Conservation (phyloP, 2,329 filamentous ascomycete genomes). For the Boeremia lycopersici region DNA sequence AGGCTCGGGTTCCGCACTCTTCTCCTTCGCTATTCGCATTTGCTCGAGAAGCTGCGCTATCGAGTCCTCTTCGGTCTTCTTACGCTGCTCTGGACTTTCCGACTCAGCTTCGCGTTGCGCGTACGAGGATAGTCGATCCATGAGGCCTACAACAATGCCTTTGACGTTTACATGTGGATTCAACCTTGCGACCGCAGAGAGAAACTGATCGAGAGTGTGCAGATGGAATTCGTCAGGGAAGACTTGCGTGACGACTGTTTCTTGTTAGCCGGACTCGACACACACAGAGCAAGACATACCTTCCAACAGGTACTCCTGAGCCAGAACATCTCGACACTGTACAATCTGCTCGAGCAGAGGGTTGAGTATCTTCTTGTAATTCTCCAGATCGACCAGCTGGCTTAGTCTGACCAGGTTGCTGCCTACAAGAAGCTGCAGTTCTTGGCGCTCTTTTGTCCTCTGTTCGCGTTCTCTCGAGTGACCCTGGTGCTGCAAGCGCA, state of each 20-base stretch:
- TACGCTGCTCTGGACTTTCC: conserved; percentile 71
- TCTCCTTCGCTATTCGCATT: conserved; percentile 70
- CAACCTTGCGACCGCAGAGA: conserved; percentile 87
- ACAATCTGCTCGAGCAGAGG: conserved; percentile 96
- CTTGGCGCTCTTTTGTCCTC: conserved; percentile 90
- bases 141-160: conserved; percentile 94
- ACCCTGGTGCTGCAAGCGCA: conserved; percentile 94
- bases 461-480: conserved; percentile 94
- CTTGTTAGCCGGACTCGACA: conserved; percentile 29
- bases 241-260: conserved; percentile 88
- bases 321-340: conserved; percentile 94
- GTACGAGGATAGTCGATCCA: conserved; percentile 94
- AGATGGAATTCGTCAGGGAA: conserved; percentile 99
- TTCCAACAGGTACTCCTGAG: conserved; percentile 96
- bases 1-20: conserved; percentile 36
- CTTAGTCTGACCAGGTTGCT: conserved; percentile 95
- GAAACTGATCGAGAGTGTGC: conserved; percentile 92
- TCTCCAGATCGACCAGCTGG: conserved; percentile 91
- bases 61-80: conserved; percentile 83
- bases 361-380: conserved; percentile 90
- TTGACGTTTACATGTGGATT: conserved; percentile 98
- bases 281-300: conserved; percentile 46
- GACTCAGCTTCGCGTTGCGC: conserved; percentile 85
- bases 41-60: conserved; percentile 78
- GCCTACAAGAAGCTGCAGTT: conserved; percentile 92